Base-by-base conservation (phyloP, 2,329 filamentous ascomycete species). In the Penicillium sp. region DNA sequence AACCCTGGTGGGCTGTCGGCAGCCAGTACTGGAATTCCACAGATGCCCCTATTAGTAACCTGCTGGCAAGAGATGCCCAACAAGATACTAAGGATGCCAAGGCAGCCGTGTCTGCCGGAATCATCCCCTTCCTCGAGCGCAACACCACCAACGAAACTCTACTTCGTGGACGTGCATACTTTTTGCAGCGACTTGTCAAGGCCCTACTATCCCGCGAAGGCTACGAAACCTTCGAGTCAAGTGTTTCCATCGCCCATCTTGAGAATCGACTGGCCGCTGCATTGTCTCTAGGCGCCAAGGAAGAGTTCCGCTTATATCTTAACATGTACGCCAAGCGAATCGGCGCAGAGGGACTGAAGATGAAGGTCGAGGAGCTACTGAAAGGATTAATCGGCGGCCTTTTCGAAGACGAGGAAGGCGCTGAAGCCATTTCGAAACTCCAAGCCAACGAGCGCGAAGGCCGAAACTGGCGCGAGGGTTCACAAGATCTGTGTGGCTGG, bases 21-120 rank as follows among this genome's bases (percentile, higher is more conserved):
- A 95, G 88, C 58, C 93, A 98, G 65, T 98, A 98, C 67, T 98
- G 93, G 94, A 97, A 98, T 68, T 94, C 89, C 0, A 95, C 89
- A 43, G 93, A 96, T 61, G 89, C 89, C 1, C 89, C 89, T 0
- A 82, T 95, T 43, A 84, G 86, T 39, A 87, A 89, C 41, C 70
- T 95, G 29, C 84, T 89, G 55, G 82, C 87, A 39, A 84, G 82
- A 1, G 82, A 82, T 8, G 77, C 84, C 6, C 82, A 84, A 0
- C 75, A 81, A 2, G 74, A 75, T 32, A 58, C 28, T 42, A 69
- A 73, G 7, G 68, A 73, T n/a, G 59, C 73, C 7, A 75, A 73
- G 49, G 74, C 76, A 16, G 71, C 80, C 0, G 79, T 94, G 3
- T 95, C 91, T 0, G 87, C 90, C 0, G 93, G 93, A 46, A 89